phyloP scores from a whole-genome alignment of 2,329 filamentous ascomycete species.

The Aspergillus oerlinghausenensis region DNA sequence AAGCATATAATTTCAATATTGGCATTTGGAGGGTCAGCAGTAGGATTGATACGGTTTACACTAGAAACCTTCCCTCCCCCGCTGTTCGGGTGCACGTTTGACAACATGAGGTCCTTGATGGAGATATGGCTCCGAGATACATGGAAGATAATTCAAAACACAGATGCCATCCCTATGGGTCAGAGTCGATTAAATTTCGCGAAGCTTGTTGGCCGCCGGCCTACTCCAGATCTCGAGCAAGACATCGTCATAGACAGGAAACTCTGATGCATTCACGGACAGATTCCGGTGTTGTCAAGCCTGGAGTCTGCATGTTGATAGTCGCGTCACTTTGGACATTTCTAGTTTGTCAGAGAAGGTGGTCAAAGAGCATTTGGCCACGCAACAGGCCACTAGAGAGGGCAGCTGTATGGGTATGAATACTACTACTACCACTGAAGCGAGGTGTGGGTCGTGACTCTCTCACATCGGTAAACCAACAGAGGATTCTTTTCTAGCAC shows the following conservation, averaged over 20 bases:
- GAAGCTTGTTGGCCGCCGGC: slow-evolving; percentile 3
- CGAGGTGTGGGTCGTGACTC: too few relatives aligned
- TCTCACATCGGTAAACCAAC: too few relatives aligned
- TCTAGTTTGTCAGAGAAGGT: background rate
- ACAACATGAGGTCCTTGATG: slow-evolving; percentile 2
- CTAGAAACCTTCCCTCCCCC: background rate
- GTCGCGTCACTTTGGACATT: background rate
- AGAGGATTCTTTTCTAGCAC: too few relatives aligned
- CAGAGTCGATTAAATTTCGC: slow-evolving; percentile 5
- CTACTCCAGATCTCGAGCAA: slow-evolving; percentile 2
- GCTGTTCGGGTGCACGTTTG: background rate
- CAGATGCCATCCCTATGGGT: background rate
- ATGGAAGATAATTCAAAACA: background rate
- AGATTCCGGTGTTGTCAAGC: background rate
- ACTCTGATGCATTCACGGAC: background rate
- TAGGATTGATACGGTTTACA: background rate
- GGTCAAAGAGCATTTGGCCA: too few relatives aligned
- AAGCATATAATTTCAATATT: background rate
- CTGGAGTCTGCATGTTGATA: background rate
- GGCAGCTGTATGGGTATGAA: too few relatives aligned
- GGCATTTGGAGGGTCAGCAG: background rate
- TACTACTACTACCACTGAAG: too few relatives aligned
- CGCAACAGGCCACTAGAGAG: too few relatives aligned
- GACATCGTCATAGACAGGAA: slow-evolving; percentile 3
- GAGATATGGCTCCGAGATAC: background rate